Evolutionary conservation across 305 asterid genomes (phyloP).

Genomic region (Fraxinus baroniana): DNA sequence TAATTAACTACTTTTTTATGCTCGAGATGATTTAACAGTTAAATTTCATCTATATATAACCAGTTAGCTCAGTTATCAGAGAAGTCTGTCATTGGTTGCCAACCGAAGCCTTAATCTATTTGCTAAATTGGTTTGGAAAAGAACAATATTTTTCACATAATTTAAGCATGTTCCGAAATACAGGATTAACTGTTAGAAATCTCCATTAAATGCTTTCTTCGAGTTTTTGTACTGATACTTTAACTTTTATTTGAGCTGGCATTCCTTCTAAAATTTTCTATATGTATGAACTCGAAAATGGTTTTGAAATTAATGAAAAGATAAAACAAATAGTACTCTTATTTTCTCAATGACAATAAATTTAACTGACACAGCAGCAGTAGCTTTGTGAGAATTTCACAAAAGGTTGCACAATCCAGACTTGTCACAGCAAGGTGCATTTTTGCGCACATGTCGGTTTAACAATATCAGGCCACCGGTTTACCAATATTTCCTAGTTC

Average conservation of each 20-base stretch:
- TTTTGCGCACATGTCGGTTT: neutral
- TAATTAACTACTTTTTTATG: neutral
- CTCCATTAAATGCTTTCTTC: neutral
- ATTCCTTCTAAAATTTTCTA: neutral
- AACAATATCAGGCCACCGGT: neutral
- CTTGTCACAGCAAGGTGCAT: slow-evolving; percentile 1
- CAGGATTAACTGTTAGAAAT: slow-evolving; percentile 5
- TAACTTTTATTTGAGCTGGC: neutral
- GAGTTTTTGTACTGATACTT: neutral
- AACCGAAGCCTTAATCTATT: neutral
- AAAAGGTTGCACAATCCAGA: neutral
- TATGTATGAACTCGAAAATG: neutral
- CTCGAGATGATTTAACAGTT: neutral
- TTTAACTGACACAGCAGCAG: neutral
- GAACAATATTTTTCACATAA: slow-evolving; percentile 4
- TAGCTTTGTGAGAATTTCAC: neutral
- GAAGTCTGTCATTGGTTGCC: neutral
- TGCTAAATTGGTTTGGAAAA: neutral
- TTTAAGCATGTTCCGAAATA: neutral
- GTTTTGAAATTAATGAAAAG: neutral
- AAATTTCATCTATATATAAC: neutral
- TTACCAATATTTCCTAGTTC: neutral
- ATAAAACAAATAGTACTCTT: neutral
- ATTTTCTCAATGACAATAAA: neutral
- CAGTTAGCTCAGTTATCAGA: neutral